Base-by-base conservation (phyloP, 192 early-diverging fungal species). In the Gaertneriomyces semiglobifer region DNA sequence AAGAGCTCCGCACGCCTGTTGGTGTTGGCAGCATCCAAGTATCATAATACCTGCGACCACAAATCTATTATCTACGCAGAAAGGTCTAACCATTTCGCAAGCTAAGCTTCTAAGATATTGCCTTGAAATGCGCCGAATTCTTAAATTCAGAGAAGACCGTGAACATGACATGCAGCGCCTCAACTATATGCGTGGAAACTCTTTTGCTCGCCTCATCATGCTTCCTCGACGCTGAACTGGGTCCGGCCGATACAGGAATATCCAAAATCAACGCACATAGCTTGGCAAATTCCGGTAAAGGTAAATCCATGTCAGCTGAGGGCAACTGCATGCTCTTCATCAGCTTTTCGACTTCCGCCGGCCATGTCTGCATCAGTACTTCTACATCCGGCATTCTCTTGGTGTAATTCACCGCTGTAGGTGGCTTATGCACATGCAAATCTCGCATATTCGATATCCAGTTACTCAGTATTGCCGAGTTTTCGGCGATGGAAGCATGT, bases 281-380 rank as follows among this genome's bases (percentile, higher is more conserved):
- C 41, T 66, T 39, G 8, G 66, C 71, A 65, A 79, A 86, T 12
- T 71, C 62, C 11, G 71, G 39, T 19, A 86, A 69, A 6, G 76
- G 66, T 53, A 85, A 58, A 48, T 86, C 83, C 10, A 86, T 40
- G 11, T 79, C 76, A 5, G 83, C 65, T 7, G 63, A 42, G 5
- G 81, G 84, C 7, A 86, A 33, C 25, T 33, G 25, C 25, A 33
- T 33, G 25, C 25, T 33, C 25, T 33, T 33, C 25, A 33, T 33
- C 25, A 33, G 25, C 44, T 78, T 68, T 60, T 86, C 84, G 43
- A 86, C 67, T 58, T 86, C 80, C 16, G 62, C 19, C 18, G 76
- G 74, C 84, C 84, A 86, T 14, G 77, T 76, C 56, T 85, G 81
- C 84, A 86, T 86, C 45, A 86, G 53, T 25, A 79, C 77, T 60